These are phyloP conservation scores for Castanea mollissima DNA, from an alignment of 306 rosid species.

Conservation along the genomic window DNA sequence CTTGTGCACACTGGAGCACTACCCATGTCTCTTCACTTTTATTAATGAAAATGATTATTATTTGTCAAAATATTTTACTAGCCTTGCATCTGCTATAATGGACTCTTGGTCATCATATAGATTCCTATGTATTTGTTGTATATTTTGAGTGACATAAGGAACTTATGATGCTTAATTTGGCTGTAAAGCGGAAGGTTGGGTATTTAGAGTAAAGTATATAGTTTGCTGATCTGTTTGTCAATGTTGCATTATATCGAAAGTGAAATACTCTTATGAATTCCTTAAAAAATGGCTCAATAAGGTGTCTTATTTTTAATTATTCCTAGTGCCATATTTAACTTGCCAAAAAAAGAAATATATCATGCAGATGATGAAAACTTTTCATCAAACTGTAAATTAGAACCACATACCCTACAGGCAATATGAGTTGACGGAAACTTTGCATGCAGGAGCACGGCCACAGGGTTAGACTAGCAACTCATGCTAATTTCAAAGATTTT, in stretches of 20 bases:
- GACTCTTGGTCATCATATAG: neutral
- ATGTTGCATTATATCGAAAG: neutral
- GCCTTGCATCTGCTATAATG: neutral
- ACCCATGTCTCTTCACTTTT: too few relatives aligned
- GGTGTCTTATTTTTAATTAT: neutral
- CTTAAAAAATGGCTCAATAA: neutral
- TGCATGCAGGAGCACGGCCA: conserved; percentile 81
- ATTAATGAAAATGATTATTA: too few relatives aligned
- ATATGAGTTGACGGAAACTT: conserved; percentile 26
- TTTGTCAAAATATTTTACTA: neutral
- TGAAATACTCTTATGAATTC: neutral
- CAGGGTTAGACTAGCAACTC: conserved; percentile 91
- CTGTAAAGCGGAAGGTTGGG: neutral
- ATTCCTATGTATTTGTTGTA: neutral
- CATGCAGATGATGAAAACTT: neutral
- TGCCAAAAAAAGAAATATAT: too few relatives aligned
- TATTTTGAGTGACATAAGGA: neutral
- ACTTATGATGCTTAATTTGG: neutral
- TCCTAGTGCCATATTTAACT: neutral
- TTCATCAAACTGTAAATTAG: conserved; percentile 1
- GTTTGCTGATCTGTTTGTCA: neutral
- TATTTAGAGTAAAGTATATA: neutral
- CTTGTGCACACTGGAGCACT: too few relatives aligned
- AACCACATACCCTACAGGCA: conserved; percentile 7
- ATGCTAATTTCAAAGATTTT: conserved; percentile 88